Percentiles rank a stretch among this genome's conserved stretches.
phyloP scores from a whole-genome alignment of 192 early-diverging fungal genomes.

The Backusella liffmaniae region DNA sequence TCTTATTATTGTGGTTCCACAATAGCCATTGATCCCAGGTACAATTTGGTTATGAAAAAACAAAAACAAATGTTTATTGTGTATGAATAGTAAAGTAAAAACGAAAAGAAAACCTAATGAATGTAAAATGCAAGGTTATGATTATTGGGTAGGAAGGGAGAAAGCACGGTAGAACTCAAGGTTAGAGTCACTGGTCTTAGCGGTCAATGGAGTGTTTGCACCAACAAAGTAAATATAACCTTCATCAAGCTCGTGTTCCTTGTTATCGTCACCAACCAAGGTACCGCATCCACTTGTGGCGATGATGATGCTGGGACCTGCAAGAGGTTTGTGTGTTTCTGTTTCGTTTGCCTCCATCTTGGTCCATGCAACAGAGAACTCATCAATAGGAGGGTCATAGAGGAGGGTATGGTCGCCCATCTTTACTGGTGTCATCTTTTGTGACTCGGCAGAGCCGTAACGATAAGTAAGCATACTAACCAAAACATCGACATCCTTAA shows the following conservation, averaged over 20 bases:
- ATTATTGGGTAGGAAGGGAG: conserved; percentile 26
- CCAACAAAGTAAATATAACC: conserved; percentile 82
- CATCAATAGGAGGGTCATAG: conserved; percentile 96
- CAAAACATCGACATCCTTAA: conserved; percentile 92
- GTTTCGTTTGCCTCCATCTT: conserved; percentile 38
- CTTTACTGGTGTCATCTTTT: conserved; percentile 71
- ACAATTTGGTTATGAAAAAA: background rate
- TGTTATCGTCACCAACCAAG: conserved; percentile 33
- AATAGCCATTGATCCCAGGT: background rate
- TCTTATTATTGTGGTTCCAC: background rate
- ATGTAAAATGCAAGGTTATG: background rate
- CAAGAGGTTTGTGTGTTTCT: conserved; percentile 46
- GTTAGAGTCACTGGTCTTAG: conserved; percentile 40
- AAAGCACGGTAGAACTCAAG: conserved; percentile 50
- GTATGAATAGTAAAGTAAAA: background rate
- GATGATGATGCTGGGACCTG: conserved; percentile 86
- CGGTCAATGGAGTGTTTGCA: conserved; percentile 50
- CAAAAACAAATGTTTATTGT: background rate
- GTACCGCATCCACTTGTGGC: conserved; percentile 75
- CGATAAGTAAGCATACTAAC: conserved; percentile 91
- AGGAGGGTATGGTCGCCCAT: conserved; percentile 50
- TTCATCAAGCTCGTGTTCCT: conserved; percentile 39
- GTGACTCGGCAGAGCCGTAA: conserved; percentile 70
- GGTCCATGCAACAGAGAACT: conserved; percentile 85
- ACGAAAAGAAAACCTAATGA: background rate